Base-by-base conservation (phyloP, 805 yeast species). In the Candida tibetensis region DNA sequence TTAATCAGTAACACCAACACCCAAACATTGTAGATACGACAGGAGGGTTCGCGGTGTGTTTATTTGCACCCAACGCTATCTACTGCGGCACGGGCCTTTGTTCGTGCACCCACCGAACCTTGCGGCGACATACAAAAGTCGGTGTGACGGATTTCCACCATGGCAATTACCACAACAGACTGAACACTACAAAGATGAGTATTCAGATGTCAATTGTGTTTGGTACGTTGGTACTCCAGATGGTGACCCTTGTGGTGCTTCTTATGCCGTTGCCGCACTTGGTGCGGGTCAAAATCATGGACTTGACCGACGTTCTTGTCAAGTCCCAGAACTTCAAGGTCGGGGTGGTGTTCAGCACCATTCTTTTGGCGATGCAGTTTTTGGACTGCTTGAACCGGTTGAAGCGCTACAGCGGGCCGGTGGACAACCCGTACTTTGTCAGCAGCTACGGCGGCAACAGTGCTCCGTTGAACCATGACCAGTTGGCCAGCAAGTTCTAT, bases 401-500 rank as follows among this genome's bases (percentile, higher is more conserved):
- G 39, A 49, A 56, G 34, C 52, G 51, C 38, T 55, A 44, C 40
- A 48, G 48, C 32, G 42, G 44, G 17, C 45, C 40, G 28, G 19
- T 44, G 7, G 52, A 42, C 19, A 53, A 49, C 33, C 58, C 66
- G 4, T 53, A 55, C 41, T 38, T 28, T 36, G 42, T 30, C 15
- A 34, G 32, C 23, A 37, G 26, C 21, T 38, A 26, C 39, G 41
- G 34, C 15, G 40, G 36, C 18, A 35, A 30, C 18, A 39, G 60
- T 8, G 42, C 34, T 12, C 39, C 38, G 23, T 61, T 72, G 32
- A 65, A 72, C 29, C 58, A 66, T 27, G 83, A 80, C 16, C 74
- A 69, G 43, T 58, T 77, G 46, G 85, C 83, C 4, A 64, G 76
- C 32, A 75, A 79, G 43, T 79, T 81, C 40, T 80, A 78, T 48